Conservation (phyloP, 2,329 filamentous ascomycete species). For the Ambrosiella beaveri region DNA sequence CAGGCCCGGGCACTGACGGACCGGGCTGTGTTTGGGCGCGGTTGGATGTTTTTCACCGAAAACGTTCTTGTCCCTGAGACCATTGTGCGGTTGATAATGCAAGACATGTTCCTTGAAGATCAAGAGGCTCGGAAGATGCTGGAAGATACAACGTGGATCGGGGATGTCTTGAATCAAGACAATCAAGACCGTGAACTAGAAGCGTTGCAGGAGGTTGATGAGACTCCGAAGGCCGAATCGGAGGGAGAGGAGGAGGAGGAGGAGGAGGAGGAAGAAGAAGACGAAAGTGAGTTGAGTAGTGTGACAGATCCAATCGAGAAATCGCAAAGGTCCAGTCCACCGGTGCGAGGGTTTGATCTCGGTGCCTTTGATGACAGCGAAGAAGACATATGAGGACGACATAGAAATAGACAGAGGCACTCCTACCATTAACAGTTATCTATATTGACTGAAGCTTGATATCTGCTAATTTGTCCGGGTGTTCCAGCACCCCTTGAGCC, state of each 20-base stretch:
- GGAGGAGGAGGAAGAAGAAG: not conserved
- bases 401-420: not conserved
- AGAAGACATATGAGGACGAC: not conserved
- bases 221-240: too few relatives aligned
- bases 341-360: not conserved
- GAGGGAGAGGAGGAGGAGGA: constrained; percentile 1
- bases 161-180: constrained; percentile 50
- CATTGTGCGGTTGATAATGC: constrained; percentile 35
- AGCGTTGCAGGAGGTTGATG: constrained; percentile 13
- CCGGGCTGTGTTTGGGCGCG: constrained; percentile 45
- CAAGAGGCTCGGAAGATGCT: constrained; percentile 37
- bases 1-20: constrained; percentile 47
- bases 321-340: not conserved
- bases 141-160: constrained; percentile 48
- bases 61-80: constrained; percentile 61
- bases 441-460: too few relatives aligned
- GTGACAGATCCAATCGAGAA: not conserved
- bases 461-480: too few relatives aligned
- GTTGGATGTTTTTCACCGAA: constrained; percentile 53
- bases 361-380: constrained; percentile 1
- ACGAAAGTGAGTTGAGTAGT: not conserved
- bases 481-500: too few relatives aligned
- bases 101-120: constrained; percentile 32
- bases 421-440: too few relatives aligned
- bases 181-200: constrained; percentile 21